Evolutionary conservation across 768 basidiomycete genomes (phyloP).

Genomic region (Dentipellis fragilis): DNA sequence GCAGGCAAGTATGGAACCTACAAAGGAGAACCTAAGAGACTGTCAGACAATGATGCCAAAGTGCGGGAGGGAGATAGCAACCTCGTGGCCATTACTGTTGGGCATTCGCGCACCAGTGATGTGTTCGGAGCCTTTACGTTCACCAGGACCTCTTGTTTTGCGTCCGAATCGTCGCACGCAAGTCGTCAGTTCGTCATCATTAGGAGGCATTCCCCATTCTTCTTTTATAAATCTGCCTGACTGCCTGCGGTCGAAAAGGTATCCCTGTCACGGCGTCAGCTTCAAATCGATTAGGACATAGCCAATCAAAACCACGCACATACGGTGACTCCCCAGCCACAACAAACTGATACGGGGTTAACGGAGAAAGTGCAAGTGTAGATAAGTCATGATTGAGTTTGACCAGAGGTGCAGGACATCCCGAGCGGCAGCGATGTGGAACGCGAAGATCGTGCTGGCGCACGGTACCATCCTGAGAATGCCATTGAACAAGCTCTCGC

Average conservation of each 20-base stretch:
- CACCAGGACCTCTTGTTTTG: conserved; percentile 22
- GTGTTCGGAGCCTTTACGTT: conserved; percentile 38
- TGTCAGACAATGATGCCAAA: conserved; percentile 11
- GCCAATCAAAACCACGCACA: conserved; percentile 27
- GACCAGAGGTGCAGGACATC: conserved; percentile 67
- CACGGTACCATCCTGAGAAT: conserved; percentile 68
- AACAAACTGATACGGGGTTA: conserved; percentile 77
- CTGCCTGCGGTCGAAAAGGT: conserved; percentile 77
- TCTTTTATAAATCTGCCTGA: conserved; percentile 46
- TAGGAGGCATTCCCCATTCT: conserved; percentile 60
- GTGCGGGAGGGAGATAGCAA: conserved; percentile 19
- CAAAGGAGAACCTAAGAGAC: conserved; percentile 48
- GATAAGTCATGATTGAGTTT: conserved; percentile 57
- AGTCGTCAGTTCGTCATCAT: conserved; percentile 46
- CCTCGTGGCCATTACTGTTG: conserved; percentile 64
- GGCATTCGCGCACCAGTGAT: conserved; percentile 74
- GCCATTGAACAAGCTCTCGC: conserved; percentile 8
- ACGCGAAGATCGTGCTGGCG: conserved; percentile 80
- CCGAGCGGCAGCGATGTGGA: conserved; percentile 49
- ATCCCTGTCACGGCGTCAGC: conserved; percentile 36
- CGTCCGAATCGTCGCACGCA: conserved; percentile 79
- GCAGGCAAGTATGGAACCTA: conserved; percentile 22
- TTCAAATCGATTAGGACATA: conserved; percentile 10
- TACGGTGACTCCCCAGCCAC: conserved; percentile 75
- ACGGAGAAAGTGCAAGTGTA: conserved; percentile 62